Evolutionary conservation across 257 asterid genomes (phyloP).

Genomic region (Capsicum chinense): DNA sequence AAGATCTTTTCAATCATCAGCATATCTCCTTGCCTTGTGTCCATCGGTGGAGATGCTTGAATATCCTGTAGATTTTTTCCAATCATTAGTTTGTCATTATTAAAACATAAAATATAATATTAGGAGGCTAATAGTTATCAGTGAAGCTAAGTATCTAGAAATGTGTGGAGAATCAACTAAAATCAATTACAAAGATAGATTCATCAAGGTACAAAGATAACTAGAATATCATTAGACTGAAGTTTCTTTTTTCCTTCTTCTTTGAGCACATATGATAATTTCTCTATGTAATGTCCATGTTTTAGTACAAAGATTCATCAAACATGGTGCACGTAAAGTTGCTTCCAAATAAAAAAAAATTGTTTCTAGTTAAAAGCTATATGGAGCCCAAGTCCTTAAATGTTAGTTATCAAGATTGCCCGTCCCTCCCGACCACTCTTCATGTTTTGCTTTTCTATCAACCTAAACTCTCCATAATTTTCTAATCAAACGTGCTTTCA

Average conservation of each 20-base stretch:
- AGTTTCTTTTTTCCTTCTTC: too few relatives aligned
- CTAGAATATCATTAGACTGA: too few relatives aligned
- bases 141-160: too few relatives aligned
- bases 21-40: too few relatives aligned
- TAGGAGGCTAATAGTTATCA: background rate
- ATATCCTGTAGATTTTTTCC: too few relatives aligned
- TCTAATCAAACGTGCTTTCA: constrained; percentile 46
- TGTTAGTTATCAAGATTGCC: constrained; percentile 5
- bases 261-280: background rate
- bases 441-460: constrained; percentile 68
- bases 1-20: too few relatives aligned
- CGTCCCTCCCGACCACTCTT: constrained; percentile 67
- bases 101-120: too few relatives aligned
- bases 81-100: too few relatives aligned
- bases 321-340: background rate
- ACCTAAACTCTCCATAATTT: constrained; percentile 71
- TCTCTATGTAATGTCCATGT: background rate
- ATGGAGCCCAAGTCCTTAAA: constrained; percentile 6
- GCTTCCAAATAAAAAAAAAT: background rate
- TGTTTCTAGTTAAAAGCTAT: constrained; percentile 22
- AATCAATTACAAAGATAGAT: too few relatives aligned
- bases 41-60: too few relatives aligned
- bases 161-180: too few relatives aligned
- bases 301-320: background rate
- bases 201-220: too few relatives aligned